Conservation (phyloP, 345 rosid genomes). For the Bretschneidera sinensis region DNA sequence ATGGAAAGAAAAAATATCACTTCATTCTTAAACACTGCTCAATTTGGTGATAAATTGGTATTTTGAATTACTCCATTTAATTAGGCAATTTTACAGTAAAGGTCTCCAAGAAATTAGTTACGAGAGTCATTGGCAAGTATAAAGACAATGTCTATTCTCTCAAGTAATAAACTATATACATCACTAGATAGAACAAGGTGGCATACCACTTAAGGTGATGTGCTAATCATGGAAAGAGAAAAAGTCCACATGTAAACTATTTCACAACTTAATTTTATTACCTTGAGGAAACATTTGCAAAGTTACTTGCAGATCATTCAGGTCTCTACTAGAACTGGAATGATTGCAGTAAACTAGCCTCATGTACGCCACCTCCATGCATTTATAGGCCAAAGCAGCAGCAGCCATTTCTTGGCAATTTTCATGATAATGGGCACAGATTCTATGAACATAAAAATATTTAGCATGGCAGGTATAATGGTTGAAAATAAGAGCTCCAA, state of each 20-base stretch:
- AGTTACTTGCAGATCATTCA: constrained; percentile 47
- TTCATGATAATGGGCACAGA: constrained; percentile 70
- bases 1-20: too few species aligned
- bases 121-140: too few species aligned
- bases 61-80: too few species aligned
- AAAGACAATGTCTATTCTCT: too few species aligned
- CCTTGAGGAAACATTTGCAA: constrained; percentile 52
- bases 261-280: constrained; percentile 33
- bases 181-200: constrained; percentile 2
- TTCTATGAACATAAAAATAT: too few species aligned
- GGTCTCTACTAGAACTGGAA: constrained; percentile 38
- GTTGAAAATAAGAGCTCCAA: background rate
- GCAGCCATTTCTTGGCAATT: constrained; percentile 52
- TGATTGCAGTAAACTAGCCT: constrained; percentile 51
- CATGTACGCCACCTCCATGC: constrained; percentile 76
- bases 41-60: too few species aligned
- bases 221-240: background rate
- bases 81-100: too few species aligned
- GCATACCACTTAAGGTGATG: background rate
- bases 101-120: too few species aligned
- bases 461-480: background rate
- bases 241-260: constrained; percentile 1
- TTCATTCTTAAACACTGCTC: too few species aligned
- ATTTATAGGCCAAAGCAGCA: constrained; percentile 83
- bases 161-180: too few species aligned